Evolutionary conservation across 805 yeast genomes (phyloP).

Genomic region (Candida rishiriensis): DNA sequence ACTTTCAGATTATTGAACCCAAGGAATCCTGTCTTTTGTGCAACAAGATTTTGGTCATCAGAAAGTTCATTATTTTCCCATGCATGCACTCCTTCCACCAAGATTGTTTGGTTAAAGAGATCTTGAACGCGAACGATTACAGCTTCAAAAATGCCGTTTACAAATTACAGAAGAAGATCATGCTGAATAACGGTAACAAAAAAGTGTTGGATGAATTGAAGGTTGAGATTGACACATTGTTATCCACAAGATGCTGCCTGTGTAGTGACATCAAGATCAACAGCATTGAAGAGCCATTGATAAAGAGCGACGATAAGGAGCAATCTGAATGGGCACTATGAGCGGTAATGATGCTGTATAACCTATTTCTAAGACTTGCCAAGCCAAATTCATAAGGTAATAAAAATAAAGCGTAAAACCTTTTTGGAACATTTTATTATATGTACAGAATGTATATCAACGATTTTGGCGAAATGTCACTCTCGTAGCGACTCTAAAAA

Average conservation of each 20-base stretch:
- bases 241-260: slow-evolving; percentile 63
- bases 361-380: background rate
- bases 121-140: slow-evolving; percentile 61
- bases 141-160: slow-evolving; percentile 59
- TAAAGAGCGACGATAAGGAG: slow-evolving; percentile 36
- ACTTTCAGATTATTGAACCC: slow-evolving; percentile 68
- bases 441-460: background rate
- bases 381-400: background rate
- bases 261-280: slow-evolving; percentile 75
- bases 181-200: slow-evolving; percentile 32
- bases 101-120: slow-evolving; percentile 71
- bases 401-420: background rate
- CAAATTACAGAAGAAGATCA: slow-evolving; percentile 42
- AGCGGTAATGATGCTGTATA: background rate
- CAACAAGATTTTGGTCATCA: slow-evolving; percentile 58
- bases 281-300: slow-evolving; percentile 60
- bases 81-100: slow-evolving; percentile 88
- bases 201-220: slow-evolving; percentile 27
- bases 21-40: slow-evolving; percentile 81
- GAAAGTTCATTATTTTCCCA: slow-evolving; percentile 78
- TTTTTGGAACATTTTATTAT: background rate
- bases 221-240: slow-evolving; percentile 51
- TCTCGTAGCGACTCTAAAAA: too few species aligned
- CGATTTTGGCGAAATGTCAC: background rate
- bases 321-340: slow-evolving; percentile 47